phyloP scores from a whole-genome alignment of 768 basidiomycete species.

The Amyloporia xantha region DNA sequence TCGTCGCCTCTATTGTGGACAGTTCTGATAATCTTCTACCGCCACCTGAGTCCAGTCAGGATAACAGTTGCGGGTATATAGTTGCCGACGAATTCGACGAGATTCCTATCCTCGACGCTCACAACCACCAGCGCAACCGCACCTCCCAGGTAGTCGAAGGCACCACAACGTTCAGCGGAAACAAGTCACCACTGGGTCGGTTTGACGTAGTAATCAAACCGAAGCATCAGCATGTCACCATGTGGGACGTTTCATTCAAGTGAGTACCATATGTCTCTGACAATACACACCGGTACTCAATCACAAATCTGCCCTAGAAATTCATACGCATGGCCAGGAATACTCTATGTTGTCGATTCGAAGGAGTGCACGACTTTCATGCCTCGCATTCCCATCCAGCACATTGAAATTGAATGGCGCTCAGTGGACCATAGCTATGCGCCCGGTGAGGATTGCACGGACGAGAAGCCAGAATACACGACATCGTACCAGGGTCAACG shows the following conservation, averaged over 20 bases:
- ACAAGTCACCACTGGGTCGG: neutral
- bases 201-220: conserved; percentile 10
- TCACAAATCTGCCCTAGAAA: neutral
- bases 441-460: neutral
- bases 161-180: neutral
- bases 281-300: neutral
- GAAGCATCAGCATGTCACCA: conserved; percentile 2
- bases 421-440: neutral
- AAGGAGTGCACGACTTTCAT: conserved; percentile 5
- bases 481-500: neutral
- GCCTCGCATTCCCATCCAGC: conserved; percentile 4
- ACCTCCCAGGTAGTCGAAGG: no score
- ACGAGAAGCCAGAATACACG: neutral
- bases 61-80: neutral
- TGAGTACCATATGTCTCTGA: neutral
- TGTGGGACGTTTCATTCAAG: conserved; percentile 12
- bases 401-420: conserved; percentile 11
- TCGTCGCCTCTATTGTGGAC: neutral
- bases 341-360: conserved; percentile 7
- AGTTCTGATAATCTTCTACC: neutral
- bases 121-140: no score
- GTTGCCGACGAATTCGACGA: neutral
- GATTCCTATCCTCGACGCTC: neutral
- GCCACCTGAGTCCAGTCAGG: neutral
- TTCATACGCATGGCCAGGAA: conserved; percentile 11